Conservation (phyloP, 169 alveolate genomes). For the Eimeria sp. region DNA sequence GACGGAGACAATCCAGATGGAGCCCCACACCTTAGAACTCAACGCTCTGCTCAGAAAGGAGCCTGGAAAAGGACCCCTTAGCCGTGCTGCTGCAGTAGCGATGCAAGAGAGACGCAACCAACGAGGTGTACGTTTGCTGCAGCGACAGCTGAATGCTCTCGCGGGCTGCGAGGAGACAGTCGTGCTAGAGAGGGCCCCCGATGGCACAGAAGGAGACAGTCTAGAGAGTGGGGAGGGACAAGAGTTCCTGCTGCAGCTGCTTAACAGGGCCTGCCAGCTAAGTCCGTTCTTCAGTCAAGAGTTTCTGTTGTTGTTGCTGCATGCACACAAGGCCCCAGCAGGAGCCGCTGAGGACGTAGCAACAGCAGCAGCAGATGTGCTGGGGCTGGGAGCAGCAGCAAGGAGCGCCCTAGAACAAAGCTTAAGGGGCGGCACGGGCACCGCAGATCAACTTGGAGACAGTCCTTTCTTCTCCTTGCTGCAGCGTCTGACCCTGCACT, state of each 20-base stretch:
- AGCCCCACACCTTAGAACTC: too few relatives aligned
- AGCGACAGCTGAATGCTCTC: neutral
- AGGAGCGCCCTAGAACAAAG: neutral
- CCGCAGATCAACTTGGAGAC: neutral
- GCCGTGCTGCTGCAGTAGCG: constrained; percentile 31
- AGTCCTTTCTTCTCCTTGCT: neutral
- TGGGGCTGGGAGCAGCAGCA: constrained; percentile 19
- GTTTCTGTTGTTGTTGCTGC: constrained; percentile 17
- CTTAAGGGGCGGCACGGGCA: neutral
- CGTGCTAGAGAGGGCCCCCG: neutral
- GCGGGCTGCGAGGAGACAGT: neutral
- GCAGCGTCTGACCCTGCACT: neutral
- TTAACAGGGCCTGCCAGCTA: neutral
- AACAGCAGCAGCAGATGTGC: neutral
- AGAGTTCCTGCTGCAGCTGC: neutral
- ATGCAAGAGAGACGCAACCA: constrained; percentile 27
- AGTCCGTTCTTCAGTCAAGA: neutral
- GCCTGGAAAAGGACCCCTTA: neutral
- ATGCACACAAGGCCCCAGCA: neutral
- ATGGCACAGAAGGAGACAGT: neutral
- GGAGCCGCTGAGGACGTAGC: neutral
- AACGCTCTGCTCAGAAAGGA: neutral
- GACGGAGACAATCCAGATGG: too few relatives aligned
- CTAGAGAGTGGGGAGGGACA: neutral
- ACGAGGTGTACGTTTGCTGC: neutral